Percentiles rank a stretch among this genome's conserved stretches.
These are phyloP conservation scores for Dendrobium huoshanense DNA, from an alignment of 106 monocot species.

Conservation along the genomic window DNA sequence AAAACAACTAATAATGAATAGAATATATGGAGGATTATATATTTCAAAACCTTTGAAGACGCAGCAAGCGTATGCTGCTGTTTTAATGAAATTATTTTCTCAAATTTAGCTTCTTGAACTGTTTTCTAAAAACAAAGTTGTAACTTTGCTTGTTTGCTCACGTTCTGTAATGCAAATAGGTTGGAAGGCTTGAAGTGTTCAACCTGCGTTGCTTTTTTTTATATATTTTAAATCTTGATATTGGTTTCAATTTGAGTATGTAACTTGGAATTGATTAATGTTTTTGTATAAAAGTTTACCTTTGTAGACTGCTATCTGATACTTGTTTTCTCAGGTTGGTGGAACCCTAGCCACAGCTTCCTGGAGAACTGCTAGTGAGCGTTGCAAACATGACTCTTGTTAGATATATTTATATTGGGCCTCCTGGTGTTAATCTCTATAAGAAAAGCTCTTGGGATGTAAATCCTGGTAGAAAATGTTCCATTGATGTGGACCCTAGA, in stretches of 20 bases:
- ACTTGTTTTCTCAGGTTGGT: background rate
- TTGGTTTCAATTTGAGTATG: background rate
- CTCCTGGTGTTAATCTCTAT: slow-evolving; percentile 12
- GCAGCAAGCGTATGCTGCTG: too few species aligned
- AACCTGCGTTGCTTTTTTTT: too few species aligned
- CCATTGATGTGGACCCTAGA: slow-evolving; percentile 7
- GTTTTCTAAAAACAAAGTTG: background rate
- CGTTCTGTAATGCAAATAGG: background rate
- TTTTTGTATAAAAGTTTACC: background rate
- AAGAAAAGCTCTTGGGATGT: slow-evolving; percentile 12
- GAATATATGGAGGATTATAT: too few species aligned
- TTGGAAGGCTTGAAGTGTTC: background rate
- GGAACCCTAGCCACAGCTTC: background rate
- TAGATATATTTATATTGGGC: slow-evolving; percentile 29
- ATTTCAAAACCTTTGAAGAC: background rate
- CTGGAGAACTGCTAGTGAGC: too few species aligned
- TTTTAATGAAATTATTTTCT: too few species aligned
- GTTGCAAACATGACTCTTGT: slow-evolving; percentile 16
- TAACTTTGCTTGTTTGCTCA: background rate
- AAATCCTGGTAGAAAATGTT: slow-evolving; percentile 13
- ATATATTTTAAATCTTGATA: background rate
- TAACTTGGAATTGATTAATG: background rate
- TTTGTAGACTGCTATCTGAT: background rate
- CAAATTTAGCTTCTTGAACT: background rate
- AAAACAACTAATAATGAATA: too few species aligned